Percentiles rank a stretch among this genome's conserved stretches.
These are phyloP conservation scores for Lasiosphaeria ovina DNA, from an alignment of 495 filamentous ascomycete species.

Conservation along the genomic window DNA sequence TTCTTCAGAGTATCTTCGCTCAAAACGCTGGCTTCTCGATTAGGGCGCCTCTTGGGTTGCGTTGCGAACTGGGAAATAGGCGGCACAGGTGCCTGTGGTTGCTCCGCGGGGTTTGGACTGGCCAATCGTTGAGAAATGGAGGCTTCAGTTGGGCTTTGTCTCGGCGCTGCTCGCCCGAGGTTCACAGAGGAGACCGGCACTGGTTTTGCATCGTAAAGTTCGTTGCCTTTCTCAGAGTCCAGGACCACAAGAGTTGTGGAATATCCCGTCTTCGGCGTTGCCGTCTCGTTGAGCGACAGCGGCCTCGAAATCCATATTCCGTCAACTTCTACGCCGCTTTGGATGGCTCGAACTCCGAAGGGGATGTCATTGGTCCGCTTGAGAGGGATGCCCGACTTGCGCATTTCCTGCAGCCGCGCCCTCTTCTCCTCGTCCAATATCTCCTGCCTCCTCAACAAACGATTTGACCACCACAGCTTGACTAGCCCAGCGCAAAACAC, in stretches of 20 bases:
- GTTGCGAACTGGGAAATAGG: conserved; percentile 20
- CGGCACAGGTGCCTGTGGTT: conserved; percentile 12
- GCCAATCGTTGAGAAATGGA: conserved; percentile 25
- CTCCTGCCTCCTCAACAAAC: conserved; percentile 62
- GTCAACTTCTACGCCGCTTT: conserved; percentile 80
- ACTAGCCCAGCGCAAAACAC: conserved; percentile 51
- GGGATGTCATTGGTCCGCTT: conserved; percentile 63
- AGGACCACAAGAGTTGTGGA: conserved; percentile 30
- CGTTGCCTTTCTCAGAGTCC: conserved; percentile 19
- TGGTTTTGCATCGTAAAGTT: conserved; percentile 16
- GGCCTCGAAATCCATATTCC: conserved; percentile 82
- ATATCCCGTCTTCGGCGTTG: conserved; percentile 30
- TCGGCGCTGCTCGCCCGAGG: conserved; percentile 22
- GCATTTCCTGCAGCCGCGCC: conserved; percentile 52
- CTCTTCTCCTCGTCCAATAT: conserved; percentile 63
- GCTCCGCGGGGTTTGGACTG: conserved; percentile 22
- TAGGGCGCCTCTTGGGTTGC: conserved; percentile 2
- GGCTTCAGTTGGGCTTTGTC: conserved; percentile 27
- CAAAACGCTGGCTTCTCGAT: conserved; percentile 18
- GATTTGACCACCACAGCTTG: conserved; percentile 63
- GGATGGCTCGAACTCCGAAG: conserved; percentile 85
- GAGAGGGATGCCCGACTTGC: conserved; percentile 45
- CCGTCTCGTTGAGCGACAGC: conserved; percentile 49
- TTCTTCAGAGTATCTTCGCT: conserved; percentile 37
- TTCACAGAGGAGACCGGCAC: conserved; percentile 17